Evolutionary conservation across 257 asterid genomes (phyloP), one percentile per base, ranked within the genome.

Genomic region (Voacanga thouarsii): DNA sequence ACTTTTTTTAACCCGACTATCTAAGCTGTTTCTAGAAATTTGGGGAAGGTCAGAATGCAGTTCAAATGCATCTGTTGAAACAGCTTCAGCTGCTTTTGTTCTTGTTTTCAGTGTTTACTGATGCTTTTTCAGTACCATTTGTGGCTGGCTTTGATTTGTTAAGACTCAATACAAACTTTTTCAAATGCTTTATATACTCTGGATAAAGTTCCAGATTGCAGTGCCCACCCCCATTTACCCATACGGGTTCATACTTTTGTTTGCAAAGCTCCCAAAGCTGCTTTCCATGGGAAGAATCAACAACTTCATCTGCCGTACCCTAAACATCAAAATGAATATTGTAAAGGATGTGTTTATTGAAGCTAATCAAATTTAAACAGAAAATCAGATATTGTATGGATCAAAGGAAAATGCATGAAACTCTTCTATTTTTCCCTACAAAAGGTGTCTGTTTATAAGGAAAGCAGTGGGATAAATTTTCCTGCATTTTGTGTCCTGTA

Each of bases 291-390:
- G 96, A 90, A 83, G 86, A 91, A 85, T 94, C 97, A 74, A 94
- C 98, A 53, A 92, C 97, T 79, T 94, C 97, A 83, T 94, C 98
- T 44, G 98, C 89, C 69, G 97, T 92, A 33, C 97, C 98, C 98
- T 92, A 72, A 47, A 79, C 30, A 80, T n/a, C 28, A 77, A 77
- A 63, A 74, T 18, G 18, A 41, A 50, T 64, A 60, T 26, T 66
- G 44, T 43, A 53, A 77, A 45, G 2, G 37, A 74, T 70, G 75
- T 37, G 30, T 28, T 43, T 41, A 21, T 8, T 33, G 28, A 12
- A 50, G 53, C 14, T 43, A 33, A 7, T 70, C 59, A 14, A 49
- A 49, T 76, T 24, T 33, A 18, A 10, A n/a, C n/a, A n/a, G 50
- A 41, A 76, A 49, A 50, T 10, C 7, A 56, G 23, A 57, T 12